Conservation (phyloP, 2,329 filamentous ascomycete species). For the Chalaropsis thielavioides region DNA sequence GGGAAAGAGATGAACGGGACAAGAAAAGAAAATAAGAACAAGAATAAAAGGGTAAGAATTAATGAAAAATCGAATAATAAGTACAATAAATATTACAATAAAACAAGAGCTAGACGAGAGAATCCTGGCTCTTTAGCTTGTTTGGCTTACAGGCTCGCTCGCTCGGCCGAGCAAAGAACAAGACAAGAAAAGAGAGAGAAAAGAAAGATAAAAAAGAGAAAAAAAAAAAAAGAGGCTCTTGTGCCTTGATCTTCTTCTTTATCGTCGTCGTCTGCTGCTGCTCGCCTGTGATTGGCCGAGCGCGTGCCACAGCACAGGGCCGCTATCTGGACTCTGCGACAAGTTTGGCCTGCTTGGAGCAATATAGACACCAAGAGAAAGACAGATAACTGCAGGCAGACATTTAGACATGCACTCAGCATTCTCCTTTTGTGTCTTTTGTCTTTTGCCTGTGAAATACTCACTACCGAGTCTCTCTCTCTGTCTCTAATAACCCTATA, state of each 20-base stretch:
- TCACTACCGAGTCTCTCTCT: too few species aligned
- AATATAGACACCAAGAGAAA: not conserved
- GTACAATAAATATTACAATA: not conserved
- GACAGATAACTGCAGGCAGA: not conserved
- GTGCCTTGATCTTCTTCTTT: not conserved
- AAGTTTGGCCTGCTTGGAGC: not conserved
- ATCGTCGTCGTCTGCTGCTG: not conserved
- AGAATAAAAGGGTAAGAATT: too few species aligned
- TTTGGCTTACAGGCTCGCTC: not conserved
- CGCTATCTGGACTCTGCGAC: too few species aligned
- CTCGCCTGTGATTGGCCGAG: not conserved
- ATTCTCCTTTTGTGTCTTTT: too few species aligned
- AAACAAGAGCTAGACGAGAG: not conserved
- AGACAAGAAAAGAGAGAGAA: not conserved
- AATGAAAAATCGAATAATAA: not conserved
- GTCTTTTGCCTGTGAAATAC: not conserved
- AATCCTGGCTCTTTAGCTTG: not conserved
- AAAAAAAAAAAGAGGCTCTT: slow-evolving; percentile 5
- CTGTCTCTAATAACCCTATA: too few species aligned
- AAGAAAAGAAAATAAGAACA: too few species aligned
- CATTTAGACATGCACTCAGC: too few species aligned
- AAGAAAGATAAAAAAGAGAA: not conserved
- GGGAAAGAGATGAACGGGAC: too few species aligned
- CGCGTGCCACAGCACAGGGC: too few species aligned
- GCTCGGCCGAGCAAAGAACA: not conserved